These are phyloP conservation scores for Arthrobotrys pseudoclavata DNA, from an alignment of 2,329 filamentous ascomycete genomes.

Conservation along the genomic window DNA sequence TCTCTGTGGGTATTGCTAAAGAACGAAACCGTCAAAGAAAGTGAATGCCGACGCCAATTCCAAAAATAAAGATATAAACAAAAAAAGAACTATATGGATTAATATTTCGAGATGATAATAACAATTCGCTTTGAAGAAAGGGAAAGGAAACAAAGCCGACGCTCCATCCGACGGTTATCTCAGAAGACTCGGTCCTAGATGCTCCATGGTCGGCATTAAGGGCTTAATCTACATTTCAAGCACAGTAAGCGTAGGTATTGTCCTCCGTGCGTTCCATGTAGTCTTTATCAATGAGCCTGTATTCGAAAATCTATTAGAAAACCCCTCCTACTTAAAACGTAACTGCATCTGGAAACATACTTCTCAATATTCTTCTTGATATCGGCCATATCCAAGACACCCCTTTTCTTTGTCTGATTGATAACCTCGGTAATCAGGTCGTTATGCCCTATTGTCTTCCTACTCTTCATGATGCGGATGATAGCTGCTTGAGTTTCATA, in stretches of 20 bases:
- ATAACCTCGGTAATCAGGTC: constrained; percentile 94
- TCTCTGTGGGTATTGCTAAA: constrained; percentile 24
- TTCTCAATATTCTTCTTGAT: constrained; percentile 99
- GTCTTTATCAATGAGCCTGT: constrained; percentile 89
- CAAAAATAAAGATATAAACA: background rate
- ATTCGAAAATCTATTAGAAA: constrained; percentile 17
- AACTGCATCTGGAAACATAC: constrained; percentile 68
- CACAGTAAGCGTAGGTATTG: constrained; percentile 79
- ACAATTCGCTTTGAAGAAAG: background rate
- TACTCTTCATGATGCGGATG: constrained; percentile 95
- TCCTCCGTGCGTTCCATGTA: constrained; percentile 85
- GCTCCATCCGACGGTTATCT: too few relatives aligned
- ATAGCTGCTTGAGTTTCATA: constrained; percentile 98
- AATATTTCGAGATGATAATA: background rate
- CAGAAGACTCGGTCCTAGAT: background rate
- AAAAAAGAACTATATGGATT: constrained; percentile 2
- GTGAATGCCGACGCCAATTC: constrained; percentile 16
- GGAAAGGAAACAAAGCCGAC: background rate
- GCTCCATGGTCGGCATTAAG: background rate
- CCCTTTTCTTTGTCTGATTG: constrained; percentile 85
- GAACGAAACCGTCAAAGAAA: constrained; percentile 11
- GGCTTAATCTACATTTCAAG: constrained; percentile 67
- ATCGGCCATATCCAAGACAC: constrained; percentile 84
- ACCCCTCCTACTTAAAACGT: constrained; percentile 57
- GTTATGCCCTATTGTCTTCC: constrained; percentile 87